Conservation (phyloP, 345 rosid genomes). For the Viola odorata region DNA sequence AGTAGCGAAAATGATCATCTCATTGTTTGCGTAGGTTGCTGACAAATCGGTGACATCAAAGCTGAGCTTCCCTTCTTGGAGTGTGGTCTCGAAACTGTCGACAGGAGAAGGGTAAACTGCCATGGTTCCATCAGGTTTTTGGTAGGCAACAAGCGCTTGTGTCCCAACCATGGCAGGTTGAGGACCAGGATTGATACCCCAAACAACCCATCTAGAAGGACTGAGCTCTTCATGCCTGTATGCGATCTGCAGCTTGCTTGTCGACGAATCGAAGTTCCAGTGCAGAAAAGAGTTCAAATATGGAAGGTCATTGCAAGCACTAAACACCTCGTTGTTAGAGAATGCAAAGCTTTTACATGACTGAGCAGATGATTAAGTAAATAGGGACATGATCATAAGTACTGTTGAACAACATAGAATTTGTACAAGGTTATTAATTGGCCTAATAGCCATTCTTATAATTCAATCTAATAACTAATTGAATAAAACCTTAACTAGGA, state of each 20-base stretch:
- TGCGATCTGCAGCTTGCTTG: slow-evolving; percentile 55
- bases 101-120: slow-evolving; percentile 65
- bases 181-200: slow-evolving; percentile 81
- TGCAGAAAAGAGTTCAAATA: slow-evolving; percentile 61
- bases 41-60: slow-evolving; percentile 56
- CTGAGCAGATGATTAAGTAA: slow-evolving; percentile 35
- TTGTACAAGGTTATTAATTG: too few relatives aligned
- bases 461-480: too few relatives aligned
- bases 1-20: slow-evolving; percentile 67
- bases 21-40: slow-evolving; percentile 46
- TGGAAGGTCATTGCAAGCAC: slow-evolving; percentile 74
- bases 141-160: slow-evolving; percentile 79
- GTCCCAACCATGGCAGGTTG: slow-evolving; percentile 62
- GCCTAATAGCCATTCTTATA: too few relatives aligned
- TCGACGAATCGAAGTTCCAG: slow-evolving; percentile 53
- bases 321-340: slow-evolving; percentile 50
- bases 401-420: neutral
- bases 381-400: slow-evolving; percentile 8
- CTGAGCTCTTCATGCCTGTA: slow-evolving; percentile 54
- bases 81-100: slow-evolving; percentile 37
- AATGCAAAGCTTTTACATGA: slow-evolving; percentile 56
- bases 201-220: slow-evolving; percentile 64
- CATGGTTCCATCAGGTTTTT: slow-evolving; percentile 45
- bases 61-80: slow-evolving; percentile 53
- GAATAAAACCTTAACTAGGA: too few relatives aligned